Percentiles rank a stretch among this genome's conserved stretches.
These are phyloP conservation scores for Solanum medicagineum DNA, from an alignment of 257 asterid genomes.

Conservation along the genomic window DNA sequence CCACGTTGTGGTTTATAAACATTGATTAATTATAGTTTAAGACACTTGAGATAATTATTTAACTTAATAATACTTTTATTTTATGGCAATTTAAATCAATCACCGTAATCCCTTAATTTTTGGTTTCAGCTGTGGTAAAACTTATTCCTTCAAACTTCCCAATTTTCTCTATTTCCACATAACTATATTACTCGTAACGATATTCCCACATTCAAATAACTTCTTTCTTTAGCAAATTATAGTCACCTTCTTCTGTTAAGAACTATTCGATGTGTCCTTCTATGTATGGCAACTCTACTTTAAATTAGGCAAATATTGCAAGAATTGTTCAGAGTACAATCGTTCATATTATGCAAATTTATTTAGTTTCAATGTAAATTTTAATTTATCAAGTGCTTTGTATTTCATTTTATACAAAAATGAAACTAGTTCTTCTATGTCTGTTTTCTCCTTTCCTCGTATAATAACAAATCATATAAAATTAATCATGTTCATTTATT, in stretches of 20 bases:
- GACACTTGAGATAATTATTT: background rate
- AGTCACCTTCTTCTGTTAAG: background rate
- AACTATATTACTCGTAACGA: background rate
- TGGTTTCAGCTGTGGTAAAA: background rate
- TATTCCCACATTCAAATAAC: background rate
- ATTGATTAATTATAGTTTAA: background rate
- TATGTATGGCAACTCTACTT: background rate
- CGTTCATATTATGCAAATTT: background rate
- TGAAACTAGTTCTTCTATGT: background rate
- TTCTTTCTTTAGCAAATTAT: too few relatives aligned
- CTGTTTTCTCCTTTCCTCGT: too few relatives aligned
- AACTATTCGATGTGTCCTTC: background rate
- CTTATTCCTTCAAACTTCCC: background rate
- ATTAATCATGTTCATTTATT: too few relatives aligned
- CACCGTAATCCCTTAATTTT: background rate
- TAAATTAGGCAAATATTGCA: background rate
- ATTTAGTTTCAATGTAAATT: background rate
- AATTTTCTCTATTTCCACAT: background rate
- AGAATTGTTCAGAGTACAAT: background rate
- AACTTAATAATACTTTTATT: background rate
- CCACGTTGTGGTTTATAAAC: background rate
- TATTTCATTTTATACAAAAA: background rate
- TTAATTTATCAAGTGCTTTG: background rate
- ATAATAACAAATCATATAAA: too few relatives aligned
- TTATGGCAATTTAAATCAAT: background rate